A percentile compares a stretch with the other conserved stretches of the same genome.
These are phyloP conservation scores for Tympanopsis confertula DNA, from an alignment of 2,329 filamentous ascomycete genomes.

Conservation along the genomic window DNA sequence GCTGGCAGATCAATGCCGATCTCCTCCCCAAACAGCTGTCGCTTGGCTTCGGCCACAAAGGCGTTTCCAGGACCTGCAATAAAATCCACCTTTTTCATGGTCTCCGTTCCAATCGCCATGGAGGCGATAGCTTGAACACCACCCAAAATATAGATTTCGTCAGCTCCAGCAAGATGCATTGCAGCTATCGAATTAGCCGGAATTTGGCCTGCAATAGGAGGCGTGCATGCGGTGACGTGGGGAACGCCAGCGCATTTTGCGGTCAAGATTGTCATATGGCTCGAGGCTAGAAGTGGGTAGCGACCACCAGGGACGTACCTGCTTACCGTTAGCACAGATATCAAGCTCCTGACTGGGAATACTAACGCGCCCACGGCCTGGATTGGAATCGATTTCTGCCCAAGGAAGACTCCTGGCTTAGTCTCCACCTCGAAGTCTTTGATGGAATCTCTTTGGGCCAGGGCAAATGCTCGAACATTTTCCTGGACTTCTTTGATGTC, in stretches of 20 bases:
- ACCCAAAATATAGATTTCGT: conserved; percentile 36
- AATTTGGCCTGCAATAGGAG: conserved; percentile 33
- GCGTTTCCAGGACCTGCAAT: conserved; percentile 40
- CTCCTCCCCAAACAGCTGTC: conserved; percentile 35
- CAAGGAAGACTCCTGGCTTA: conserved; percentile 33
- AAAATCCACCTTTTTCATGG: conserved; percentile 34
- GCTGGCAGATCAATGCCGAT: conserved; percentile 42
- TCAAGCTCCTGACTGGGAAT: conserved; percentile 4
- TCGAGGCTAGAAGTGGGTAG: conserved; percentile 38
- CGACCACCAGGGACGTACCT: conserved; percentile 36
- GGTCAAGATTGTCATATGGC: conserved; percentile 43
- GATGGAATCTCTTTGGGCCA: conserved; percentile 30
- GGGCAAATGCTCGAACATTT: conserved; percentile 35
- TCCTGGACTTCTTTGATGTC: conserved; percentile 39
- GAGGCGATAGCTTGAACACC: conserved; percentile 39
- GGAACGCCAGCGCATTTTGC: conserved; percentile 39
- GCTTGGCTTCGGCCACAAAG: conserved; percentile 41
- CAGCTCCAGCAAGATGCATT: conserved; percentile 34
- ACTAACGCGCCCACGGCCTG: conserved; percentile 28
- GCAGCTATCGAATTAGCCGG: conserved; percentile 36
- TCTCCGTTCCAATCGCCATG: conserved; percentile 37
- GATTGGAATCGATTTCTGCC: conserved; percentile 37
- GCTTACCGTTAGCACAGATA: conserved; percentile 3
- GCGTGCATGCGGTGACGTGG: conserved; percentile 37
- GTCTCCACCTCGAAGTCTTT: conserved; percentile 39